A percentile compares a stretch with the other conserved stretches of the same genome.
Evolutionary conservation across 1,284 basidiomycete genomes (phyloP).

Genomic region (Austropuccinia psidii): DNA sequence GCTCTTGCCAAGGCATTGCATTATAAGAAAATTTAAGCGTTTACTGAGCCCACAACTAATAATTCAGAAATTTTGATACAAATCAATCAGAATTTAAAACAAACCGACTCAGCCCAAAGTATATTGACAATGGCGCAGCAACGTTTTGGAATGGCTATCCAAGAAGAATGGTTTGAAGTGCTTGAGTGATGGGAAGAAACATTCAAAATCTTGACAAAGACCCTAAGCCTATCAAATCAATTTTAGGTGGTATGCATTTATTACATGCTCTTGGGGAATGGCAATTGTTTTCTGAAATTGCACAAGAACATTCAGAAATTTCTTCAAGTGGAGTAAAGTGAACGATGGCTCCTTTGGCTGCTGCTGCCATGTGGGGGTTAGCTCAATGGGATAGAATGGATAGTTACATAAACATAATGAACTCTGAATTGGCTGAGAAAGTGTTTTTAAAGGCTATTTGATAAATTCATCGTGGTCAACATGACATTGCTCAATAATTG

Average conservation of each 20-base stretch:
- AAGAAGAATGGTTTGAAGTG: constrained; percentile 77
- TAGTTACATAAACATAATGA: constrained; percentile 90
- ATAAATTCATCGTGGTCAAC: constrained; percentile 91
- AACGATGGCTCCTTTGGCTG: constrained; percentile 90
- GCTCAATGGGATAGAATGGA: constrained; percentile 99
- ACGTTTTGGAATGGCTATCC: constrained; percentile 40
- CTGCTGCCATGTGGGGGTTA: constrained; percentile 92
- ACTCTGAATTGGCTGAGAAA: constrained; percentile 81
- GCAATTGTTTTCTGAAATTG: constrained; percentile 79
- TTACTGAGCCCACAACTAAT: constrained; percentile 71
- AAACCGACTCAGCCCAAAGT: constrained; percentile 92
- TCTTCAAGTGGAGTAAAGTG: constrained; percentile 74
- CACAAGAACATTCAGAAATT: constrained; percentile 74
- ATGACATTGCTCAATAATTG: constrained; percentile 79
- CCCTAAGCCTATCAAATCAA: constrained; percentile 49
- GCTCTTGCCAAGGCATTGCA: constrained; percentile 97
- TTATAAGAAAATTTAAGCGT: constrained; percentile 97
- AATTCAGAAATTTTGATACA: constrained; percentile 92
- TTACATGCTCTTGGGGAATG: constrained; percentile 96
- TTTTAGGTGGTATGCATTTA: constrained; percentile 80
- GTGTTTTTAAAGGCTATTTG: constrained; percentile 95
- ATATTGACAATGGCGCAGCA: constrained; percentile 67
- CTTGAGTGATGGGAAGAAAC: constrained; percentile 96
- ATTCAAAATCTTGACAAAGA: neutral
- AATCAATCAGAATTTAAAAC: constrained; percentile 94